Percentiles rank a stretch among this genome's conserved stretches.
Conservation (phyloP, 257 asterid species). For the Galeopsis tetrahit region DNA sequence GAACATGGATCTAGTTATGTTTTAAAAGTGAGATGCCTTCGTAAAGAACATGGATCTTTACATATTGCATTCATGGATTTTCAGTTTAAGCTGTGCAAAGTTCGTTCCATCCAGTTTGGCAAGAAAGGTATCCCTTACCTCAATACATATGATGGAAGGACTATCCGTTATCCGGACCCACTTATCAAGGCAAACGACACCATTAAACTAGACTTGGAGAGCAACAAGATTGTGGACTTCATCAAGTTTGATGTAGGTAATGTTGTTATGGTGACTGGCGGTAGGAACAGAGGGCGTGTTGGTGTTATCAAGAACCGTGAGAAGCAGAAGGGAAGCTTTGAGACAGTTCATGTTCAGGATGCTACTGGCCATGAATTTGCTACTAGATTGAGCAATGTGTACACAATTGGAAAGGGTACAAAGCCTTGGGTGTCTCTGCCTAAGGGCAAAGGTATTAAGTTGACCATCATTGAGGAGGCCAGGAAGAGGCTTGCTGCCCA, state of each 20-base stretch:
- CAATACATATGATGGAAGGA: constrained; percentile 76
- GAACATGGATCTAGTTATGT: background rate
- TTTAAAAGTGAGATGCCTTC: no score
- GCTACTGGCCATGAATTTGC: constrained; percentile 76
- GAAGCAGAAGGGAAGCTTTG: constrained; percentile 77
- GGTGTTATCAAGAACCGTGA: constrained; percentile 76
- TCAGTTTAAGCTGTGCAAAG: constrained; percentile 77
- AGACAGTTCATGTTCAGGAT: constrained; percentile 73
- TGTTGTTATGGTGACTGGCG: constrained; percentile 81
- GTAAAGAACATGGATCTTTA: background rate
- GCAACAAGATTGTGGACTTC: constrained; percentile 59
- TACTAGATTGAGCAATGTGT: constrained; percentile 71
- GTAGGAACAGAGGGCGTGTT: constrained; percentile 83
- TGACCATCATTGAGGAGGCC: constrained; percentile 72
- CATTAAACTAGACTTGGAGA: constrained; percentile 66
- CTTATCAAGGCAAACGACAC: constrained; percentile 78
- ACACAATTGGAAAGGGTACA: constrained; percentile 69
- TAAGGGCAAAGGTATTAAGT: constrained; percentile 74
- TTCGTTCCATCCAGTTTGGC: constrained; percentile 67
- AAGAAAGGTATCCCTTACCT: constrained; percentile 72
- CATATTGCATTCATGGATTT: background rate
- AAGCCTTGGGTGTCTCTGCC: constrained; percentile 85
- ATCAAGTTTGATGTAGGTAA: constrained; percentile 80
- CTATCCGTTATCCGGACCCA: constrained; percentile 76
- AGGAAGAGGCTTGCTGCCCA: constrained; percentile 67